These are phyloP conservation scores for Aspergillus egyptiacus DNA, from an alignment of 495 filamentous ascomycete species.

Conservation along the genomic window DNA sequence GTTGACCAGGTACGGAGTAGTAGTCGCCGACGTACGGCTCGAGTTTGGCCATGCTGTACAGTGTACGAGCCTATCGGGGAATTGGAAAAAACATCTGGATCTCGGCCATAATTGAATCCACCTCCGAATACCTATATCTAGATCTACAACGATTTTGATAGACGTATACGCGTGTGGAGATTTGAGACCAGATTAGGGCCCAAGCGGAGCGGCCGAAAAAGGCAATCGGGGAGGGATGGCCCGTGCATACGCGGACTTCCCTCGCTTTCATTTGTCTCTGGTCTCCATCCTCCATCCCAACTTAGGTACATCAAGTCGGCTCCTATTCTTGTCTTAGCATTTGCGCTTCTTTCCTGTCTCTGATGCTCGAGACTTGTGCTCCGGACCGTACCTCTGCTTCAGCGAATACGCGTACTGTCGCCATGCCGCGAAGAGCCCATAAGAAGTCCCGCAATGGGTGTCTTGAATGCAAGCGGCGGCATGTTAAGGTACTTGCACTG, in stretches of 20 bases:
- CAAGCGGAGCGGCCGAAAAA: neutral
- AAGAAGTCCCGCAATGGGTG: constrained; percentile 36
- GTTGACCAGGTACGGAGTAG: constrained; percentile 5
- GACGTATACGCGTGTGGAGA: neutral
- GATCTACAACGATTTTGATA: no score
- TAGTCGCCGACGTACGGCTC: constrained; percentile 9
- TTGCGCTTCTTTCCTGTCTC: neutral
- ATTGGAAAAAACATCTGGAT: neutral
- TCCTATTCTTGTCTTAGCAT: neutral
- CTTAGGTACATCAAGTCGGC: neutral
- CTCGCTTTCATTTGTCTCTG: neutral
- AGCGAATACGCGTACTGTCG: constrained; percentile 5
- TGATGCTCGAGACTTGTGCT: no score
- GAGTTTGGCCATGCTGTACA: constrained; percentile 10
- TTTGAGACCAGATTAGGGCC: neutral
- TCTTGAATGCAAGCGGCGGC: constrained; percentile 34
- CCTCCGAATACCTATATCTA: no score
- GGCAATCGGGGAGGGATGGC: neutral
- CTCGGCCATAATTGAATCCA: no score
- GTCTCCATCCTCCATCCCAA: neutral
- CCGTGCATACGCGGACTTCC: constrained; percentile 11
- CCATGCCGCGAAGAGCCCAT: constrained; percentile 27
- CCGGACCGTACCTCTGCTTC: no score
- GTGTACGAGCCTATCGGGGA: constrained; percentile 8
- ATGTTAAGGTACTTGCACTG: constrained; percentile 34